These are phyloP conservation scores for Murraya paniculata DNA, from an alignment of 345 rosid species.

Conservation along the genomic window DNA sequence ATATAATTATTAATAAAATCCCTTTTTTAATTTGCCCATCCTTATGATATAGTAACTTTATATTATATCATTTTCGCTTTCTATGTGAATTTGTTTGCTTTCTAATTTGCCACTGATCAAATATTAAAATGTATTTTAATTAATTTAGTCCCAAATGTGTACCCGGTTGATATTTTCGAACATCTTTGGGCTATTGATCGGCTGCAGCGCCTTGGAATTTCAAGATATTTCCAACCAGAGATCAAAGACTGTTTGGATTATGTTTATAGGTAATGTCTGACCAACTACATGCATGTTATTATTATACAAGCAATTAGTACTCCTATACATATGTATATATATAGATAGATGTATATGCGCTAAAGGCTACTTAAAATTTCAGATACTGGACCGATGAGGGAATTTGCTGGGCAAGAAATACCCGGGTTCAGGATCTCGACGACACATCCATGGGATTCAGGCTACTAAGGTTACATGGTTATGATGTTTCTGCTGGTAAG, in stretches of 20 bases:
- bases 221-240: conserved; percentile 73
- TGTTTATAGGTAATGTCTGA: conserved; percentile 45
- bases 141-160: conserved; percentile 72
- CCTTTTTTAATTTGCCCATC: background rate
- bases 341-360: background rate
- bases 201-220: conserved; percentile 80
- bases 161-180: conserved; percentile 92
- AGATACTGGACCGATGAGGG: conserved; percentile 86
- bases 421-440: conserved; percentile 73
- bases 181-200: conserved; percentile 91
- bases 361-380: conserved; percentile 17
- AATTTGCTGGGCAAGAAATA: conserved; percentile 91
- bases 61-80: background rate
- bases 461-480: conserved; percentile 66
- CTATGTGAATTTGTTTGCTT: background rate
- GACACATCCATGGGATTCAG: conserved; percentile 97
- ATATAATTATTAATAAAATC: background rate
- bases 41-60: background rate
- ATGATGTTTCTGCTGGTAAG: conserved; percentile 74
- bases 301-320: background rate
- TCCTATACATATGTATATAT: too few species aligned
- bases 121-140: too few species aligned
- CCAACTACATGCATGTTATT: background rate
- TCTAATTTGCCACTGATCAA: background rate
- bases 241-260: conserved; percentile 61